These are phyloP conservation scores for Ostreobium quekettii DNA, from an alignment of 139 green algal genomes.

Conservation along the genomic window DNA sequence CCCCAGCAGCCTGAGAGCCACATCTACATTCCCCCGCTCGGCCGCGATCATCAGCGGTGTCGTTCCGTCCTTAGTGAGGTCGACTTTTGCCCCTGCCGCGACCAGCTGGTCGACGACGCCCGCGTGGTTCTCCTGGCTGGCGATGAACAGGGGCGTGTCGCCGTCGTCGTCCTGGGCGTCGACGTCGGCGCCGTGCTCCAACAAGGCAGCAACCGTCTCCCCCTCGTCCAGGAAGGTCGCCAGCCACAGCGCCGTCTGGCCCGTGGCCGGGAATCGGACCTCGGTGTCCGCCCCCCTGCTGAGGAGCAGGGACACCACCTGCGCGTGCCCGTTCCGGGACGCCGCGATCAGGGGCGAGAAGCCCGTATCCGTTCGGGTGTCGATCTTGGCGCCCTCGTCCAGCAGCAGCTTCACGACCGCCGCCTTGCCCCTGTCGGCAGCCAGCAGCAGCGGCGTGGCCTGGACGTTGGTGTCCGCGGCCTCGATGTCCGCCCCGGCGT, in stretches of 20 bases:
- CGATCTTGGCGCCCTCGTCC: slow-evolving; percentile 2
- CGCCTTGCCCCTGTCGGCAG: slow-evolving; percentile 2
- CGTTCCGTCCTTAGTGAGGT: not conserved
- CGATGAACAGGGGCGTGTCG: slow-evolving; percentile 3
- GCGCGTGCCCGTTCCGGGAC: not conserved
- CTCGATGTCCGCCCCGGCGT: slow-evolving; percentile 1
- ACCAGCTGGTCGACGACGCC: not conserved
- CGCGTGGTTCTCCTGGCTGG: not conserved
- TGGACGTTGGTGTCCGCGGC: no score
- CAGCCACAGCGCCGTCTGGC: slow-evolving; percentile 7
- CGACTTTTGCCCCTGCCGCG: not conserved
- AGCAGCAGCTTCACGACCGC: slow-evolving; percentile 11
- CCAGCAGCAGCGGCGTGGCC: slow-evolving; percentile 15
- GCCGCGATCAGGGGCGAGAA: slow-evolving; percentile 8
- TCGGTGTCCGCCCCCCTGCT: not conserved
- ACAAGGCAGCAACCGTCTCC: not conserved
- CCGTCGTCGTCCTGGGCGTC: not conserved
- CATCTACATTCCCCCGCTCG: not conserved
- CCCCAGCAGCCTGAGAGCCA: not conserved
- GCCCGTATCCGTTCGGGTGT: not conserved
- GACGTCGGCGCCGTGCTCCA: not conserved
- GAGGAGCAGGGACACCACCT: slow-evolving; percentile 2
- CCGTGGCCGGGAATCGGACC: no score
- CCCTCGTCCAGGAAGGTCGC: slow-evolving; percentile 1
- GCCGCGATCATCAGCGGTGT: no score